Percentiles rank a stretch among this genome's conserved stretches.
Evolutionary conservation across 2,329 filamentous ascomycete genomes (phyloP).

Genomic region (Setomelanomma holmii): DNA sequence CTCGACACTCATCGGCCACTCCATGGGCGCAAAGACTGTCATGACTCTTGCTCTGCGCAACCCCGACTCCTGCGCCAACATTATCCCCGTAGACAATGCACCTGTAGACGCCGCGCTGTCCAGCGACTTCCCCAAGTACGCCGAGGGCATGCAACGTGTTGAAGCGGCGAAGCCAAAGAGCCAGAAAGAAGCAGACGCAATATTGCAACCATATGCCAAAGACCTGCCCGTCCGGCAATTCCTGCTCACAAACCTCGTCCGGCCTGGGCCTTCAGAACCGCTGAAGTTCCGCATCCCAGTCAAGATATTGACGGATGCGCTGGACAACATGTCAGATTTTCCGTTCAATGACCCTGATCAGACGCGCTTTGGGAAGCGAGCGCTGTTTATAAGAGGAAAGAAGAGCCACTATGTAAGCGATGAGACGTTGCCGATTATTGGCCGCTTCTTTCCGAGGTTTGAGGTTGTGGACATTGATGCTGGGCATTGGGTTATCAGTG

Average conservation of each 20-base stretch:
- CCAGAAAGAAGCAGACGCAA: conserved; percentile 79
- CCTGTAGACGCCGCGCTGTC: conserved; percentile 80
- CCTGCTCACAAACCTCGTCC: conserved; percentile 82
- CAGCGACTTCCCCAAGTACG: conserved; percentile 78
- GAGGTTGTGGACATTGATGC: conserved; percentile 75
- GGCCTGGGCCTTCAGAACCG: conserved; percentile 58
- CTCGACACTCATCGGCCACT: conserved; percentile 86
- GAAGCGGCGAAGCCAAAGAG: conserved; percentile 71
- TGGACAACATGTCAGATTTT: conserved; percentile 85
- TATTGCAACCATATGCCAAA: conserved; percentile 76
- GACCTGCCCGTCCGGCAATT: conserved; percentile 86
- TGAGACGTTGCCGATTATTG: conserved; percentile 79
- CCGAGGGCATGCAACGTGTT: conserved; percentile 83
- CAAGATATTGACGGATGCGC: conserved; percentile 68
- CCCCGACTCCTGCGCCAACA: conserved; percentile 70
- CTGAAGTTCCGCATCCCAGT: conserved; percentile 84
- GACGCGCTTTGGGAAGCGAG: conserved; percentile 74
- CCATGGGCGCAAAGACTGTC: conserved; percentile 94
- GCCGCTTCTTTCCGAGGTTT: conserved; percentile 82
- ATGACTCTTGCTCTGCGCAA: conserved; percentile 83
- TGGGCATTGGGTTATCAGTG: conserved; percentile 90
- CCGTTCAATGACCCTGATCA: conserved; percentile 78
- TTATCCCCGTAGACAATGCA: conserved; percentile 91
- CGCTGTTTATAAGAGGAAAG: conserved; percentile 81
- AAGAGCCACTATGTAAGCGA: conserved; percentile 81